A percentile compares a stretch with the other conserved stretches of the same genome.
Evolutionary conservation across 2,329 filamentous ascomycete species (phyloP).

Genomic region (Chaetomiaceae sp.): DNA sequence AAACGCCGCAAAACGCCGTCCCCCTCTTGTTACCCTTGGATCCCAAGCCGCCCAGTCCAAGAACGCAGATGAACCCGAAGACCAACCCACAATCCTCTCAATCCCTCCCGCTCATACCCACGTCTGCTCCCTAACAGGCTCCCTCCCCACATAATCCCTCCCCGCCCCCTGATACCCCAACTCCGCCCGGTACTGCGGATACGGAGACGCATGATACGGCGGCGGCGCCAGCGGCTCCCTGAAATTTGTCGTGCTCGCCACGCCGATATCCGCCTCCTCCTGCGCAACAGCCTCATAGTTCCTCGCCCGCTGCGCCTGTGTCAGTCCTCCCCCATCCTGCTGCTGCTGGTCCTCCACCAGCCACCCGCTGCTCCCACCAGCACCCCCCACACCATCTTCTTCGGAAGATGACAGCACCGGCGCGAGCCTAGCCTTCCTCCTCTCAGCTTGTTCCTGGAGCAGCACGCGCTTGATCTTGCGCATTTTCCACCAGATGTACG

Average conservation of each 20-base stretch:
- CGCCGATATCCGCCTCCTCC: slow-evolving; percentile 7
- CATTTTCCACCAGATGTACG: slow-evolving; percentile 38
- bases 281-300: slow-evolving; percentile 2
- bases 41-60: not conserved
- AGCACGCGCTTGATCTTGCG: slow-evolving; percentile 32
- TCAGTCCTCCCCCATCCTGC: too few species aligned
- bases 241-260: not conserved
- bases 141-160: not conserved
- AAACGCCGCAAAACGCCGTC: too few species aligned
- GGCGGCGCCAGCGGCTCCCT: not conserved
- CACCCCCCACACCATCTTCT: not conserved
- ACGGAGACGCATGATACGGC: too few species aligned
- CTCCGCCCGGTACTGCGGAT: not conserved
- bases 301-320: not conserved
- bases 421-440: slow-evolving; percentile 7
- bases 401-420: too few species aligned
- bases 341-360: not conserved
- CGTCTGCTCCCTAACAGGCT: not conserved
- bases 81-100: too few species aligned
- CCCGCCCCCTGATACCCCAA: not conserved
- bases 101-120: not conserved
- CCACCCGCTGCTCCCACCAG: not conserved
- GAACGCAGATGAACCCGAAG: not conserved
- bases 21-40: too few species aligned
- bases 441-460: slow-evolving; percentile 32